Evolutionary conservation across 1,284 basidiomycete genomes (phyloP).

Genomic region (Prillingera fragicola): DNA sequence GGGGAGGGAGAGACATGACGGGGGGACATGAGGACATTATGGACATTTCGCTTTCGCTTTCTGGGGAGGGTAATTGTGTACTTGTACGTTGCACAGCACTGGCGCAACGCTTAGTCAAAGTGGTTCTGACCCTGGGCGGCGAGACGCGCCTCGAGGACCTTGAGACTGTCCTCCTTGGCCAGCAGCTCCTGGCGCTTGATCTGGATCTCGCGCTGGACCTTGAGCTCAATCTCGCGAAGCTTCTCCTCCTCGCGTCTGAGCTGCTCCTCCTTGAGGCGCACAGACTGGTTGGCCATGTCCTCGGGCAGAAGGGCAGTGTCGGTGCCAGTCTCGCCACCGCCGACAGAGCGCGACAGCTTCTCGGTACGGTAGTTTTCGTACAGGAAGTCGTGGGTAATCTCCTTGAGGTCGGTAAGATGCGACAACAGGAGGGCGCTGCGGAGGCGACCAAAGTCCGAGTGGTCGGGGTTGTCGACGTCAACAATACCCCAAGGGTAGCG

Average conservation of each 20-base stretch:
- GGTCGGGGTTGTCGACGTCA: constrained; percentile 97
- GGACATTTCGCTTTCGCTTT: constrained; percentile 13
- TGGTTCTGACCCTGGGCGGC: constrained; percentile 16
- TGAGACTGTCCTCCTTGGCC: constrained; percentile 73
- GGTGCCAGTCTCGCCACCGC: constrained; percentile 62
- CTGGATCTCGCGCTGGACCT: constrained; percentile 97
- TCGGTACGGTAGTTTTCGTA: constrained; percentile 78
- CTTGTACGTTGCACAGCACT: no score
- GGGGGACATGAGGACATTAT: constrained; percentile 10
- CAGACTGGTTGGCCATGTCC: constrained; percentile 92
- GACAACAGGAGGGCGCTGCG: constrained; percentile 89
- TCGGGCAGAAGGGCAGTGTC: constrained; percentile 84
- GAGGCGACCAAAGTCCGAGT: constrained; percentile 93
- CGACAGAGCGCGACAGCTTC: constrained; percentile 89
- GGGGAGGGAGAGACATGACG: background rate
- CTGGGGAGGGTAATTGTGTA: background rate
- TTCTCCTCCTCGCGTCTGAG: constrained; percentile 96
- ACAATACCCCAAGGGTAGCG: constrained; percentile 97
- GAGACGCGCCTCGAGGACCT: constrained; percentile 48
- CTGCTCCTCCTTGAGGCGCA: constrained; percentile 97
- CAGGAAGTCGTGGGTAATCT: constrained; percentile 84
- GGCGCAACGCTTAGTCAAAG: constrained; percentile 4
- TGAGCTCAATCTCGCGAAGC: constrained; percentile 96
- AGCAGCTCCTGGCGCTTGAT: constrained; percentile 96
- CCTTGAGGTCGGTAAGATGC: constrained; percentile 86